Evolutionary conservation across 345 rosid species (phyloP).

Genomic region (Gossypium rotundifolium): DNA sequence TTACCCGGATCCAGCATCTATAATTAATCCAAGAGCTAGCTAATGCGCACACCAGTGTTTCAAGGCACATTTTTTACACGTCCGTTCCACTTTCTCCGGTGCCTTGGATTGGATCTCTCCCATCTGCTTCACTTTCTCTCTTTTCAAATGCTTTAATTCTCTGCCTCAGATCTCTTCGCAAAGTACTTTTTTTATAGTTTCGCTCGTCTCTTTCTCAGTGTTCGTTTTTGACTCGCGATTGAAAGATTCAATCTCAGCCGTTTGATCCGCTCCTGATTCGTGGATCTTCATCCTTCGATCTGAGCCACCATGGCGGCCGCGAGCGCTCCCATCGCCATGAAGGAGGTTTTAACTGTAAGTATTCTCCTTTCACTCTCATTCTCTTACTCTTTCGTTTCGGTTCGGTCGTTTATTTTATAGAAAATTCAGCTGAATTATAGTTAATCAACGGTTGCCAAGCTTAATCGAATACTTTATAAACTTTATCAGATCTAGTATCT

Average conservation of each 20-base stretch:
- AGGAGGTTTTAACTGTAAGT: constrained; percentile 78
- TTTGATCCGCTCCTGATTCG: constrained; percentile 34
- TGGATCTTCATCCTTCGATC: constrained; percentile 30
- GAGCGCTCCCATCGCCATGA: constrained; percentile 87
- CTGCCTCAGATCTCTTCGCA: constrained; percentile 40
- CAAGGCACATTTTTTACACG: constrained; percentile 15
- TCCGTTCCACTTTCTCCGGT: neutral
- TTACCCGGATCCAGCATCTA: neutral
- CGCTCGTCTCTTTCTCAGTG: neutral
- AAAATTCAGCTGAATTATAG: constrained; percentile 14
- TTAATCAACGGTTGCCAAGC: neutral
- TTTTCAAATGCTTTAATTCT: constrained; percentile 8
- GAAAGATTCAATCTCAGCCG: constrained; percentile 18
- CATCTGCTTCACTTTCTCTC: neutral
- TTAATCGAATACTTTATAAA: neutral
- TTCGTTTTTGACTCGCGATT: constrained; percentile 8
- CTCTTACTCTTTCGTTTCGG: neutral
- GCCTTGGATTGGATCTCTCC: constrained; percentile 20
- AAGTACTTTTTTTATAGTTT: neutral
- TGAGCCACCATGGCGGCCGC: constrained; percentile 75
- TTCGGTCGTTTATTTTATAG: neutral
- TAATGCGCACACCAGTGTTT: neutral
- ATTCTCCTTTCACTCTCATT: constrained; percentile 7
- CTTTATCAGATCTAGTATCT: neutral
- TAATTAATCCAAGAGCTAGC: neutral